Percentiles rank a stretch among this genome's conserved stretches.
Evolutionary conservation across 2,329 filamentous ascomycete species (phyloP).

Genomic region (Paraphaeosphaeria minitans): DNA sequence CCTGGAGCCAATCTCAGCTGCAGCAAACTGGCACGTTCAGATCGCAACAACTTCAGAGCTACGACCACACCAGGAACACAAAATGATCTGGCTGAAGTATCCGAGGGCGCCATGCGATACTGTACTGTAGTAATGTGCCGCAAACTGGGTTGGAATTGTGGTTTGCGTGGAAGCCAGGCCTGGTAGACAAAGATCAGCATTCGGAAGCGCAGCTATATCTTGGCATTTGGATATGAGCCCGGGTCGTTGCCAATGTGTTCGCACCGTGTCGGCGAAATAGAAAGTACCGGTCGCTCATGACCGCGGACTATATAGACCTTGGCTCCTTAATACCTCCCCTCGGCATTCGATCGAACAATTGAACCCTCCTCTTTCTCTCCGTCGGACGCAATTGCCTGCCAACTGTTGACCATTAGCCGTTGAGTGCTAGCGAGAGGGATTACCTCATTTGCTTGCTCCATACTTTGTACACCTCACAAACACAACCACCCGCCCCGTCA

Average conservation of each 20-base stretch:
- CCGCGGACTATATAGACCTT: background rate
- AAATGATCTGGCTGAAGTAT: background rate
- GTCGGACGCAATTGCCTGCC: slow-evolving; percentile 18
- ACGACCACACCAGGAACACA: background rate
- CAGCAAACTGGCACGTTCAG: background rate
- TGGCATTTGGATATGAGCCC: background rate
- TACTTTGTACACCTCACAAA: slow-evolving; percentile 28
- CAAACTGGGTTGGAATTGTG: background rate
- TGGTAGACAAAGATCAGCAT: background rate
- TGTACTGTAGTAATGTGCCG: background rate
- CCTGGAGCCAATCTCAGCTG: slow-evolving; percentile 1
- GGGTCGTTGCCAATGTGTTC: background rate
- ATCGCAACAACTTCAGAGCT: background rate
- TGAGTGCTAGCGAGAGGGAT: slow-evolving; percentile 42
- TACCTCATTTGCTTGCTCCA: slow-evolving; percentile 42
- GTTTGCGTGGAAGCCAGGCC: background rate
- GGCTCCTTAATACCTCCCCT: background rate
- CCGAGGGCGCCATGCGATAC: background rate
- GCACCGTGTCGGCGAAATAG: background rate
- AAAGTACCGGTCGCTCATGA: background rate
- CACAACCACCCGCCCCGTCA: slow-evolving; percentile 31
- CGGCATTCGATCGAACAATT: background rate
- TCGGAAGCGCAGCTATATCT: background rate
- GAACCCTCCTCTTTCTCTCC: background rate
- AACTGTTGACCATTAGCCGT: slow-evolving; percentile 15